These are phyloP conservation scores for Urtica urens DNA, from an alignment of 306 rosid species.

Conservation along the genomic window DNA sequence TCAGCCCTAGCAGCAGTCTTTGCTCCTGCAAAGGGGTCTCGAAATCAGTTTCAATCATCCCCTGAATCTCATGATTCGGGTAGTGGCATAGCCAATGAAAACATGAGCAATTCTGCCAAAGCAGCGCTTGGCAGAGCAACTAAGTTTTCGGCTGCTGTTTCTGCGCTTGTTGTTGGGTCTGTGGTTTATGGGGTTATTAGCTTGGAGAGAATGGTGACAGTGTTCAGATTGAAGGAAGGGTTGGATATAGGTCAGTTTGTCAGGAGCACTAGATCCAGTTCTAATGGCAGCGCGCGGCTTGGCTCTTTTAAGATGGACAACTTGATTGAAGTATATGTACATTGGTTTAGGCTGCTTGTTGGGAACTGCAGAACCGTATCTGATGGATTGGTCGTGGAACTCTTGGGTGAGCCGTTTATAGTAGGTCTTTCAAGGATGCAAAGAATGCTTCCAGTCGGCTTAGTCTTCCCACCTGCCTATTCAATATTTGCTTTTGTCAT, in stretches of 20 bases:
- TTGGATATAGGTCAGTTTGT: constrained; percentile 71
- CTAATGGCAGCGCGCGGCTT: constrained; percentile 76
- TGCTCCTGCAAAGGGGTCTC: constrained; percentile 70
- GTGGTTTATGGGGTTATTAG: constrained; percentile 71
- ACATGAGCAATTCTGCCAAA: constrained; percentile 31
- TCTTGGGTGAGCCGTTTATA: constrained; percentile 73
- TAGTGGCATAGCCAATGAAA: constrained; percentile 36
- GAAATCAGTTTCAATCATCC: constrained; percentile 70
- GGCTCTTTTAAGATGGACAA: constrained; percentile 59
- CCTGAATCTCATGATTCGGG: constrained; percentile 60
- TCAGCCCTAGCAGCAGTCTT: constrained; percentile 62
- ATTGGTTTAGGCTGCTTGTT: constrained; percentile 90
- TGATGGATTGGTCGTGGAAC: constrained; percentile 79
- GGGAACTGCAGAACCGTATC: constrained; percentile 77
- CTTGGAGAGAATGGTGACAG: constrained; percentile 87
- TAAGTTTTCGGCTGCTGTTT: constrained; percentile 74
- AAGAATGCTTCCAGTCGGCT: constrained; percentile 64
- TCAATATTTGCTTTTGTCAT: constrained; percentile 67
- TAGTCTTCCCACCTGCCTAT: constrained; percentile 91
- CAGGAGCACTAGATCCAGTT: constrained; percentile 64
- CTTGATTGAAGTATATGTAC: constrained; percentile 65
- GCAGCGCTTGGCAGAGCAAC: constrained; percentile 41
- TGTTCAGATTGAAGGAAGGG: constrained; percentile 76
- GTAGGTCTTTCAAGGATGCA: constrained; percentile 93
- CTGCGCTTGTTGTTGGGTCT: constrained; percentile 77